These are phyloP conservation scores for Amauroascus verrucosus DNA, from an alignment of 2,329 filamentous ascomycete genomes.

Conservation along the genomic window DNA sequence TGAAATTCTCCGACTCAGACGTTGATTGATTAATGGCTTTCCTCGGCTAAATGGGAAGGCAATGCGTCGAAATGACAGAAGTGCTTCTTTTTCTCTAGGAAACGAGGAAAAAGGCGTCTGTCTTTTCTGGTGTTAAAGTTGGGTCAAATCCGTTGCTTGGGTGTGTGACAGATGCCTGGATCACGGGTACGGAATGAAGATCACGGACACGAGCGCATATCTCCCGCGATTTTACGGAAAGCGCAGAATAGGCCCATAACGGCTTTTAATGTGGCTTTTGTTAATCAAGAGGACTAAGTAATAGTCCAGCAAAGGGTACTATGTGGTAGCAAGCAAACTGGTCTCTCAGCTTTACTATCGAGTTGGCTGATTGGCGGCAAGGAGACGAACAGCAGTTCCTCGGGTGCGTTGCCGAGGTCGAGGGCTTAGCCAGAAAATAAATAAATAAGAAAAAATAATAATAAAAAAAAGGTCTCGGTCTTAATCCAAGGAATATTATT, in stretches of 20 bases:
- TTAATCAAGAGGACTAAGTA: not conserved
- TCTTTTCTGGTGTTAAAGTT: too few relatives aligned
- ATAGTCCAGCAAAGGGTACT: too few relatives aligned
- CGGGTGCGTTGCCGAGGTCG: slow-evolving; percentile 27
- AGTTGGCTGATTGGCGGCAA: slow-evolving; percentile 43
- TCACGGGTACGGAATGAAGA: not conserved
- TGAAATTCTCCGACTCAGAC: not conserved
- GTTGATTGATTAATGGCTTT: not conserved
- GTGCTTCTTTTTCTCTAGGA: too few relatives aligned
- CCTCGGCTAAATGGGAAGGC: not conserved
- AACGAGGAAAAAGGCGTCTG: too few relatives aligned
- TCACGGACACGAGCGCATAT: not conserved
- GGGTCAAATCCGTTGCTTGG: not conserved
- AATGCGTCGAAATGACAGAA: too few relatives aligned
- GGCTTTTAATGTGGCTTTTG: not conserved
- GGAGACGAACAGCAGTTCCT: slow-evolving; percentile 49
- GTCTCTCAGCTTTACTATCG: too few relatives aligned
- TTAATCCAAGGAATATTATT: too few relatives aligned
- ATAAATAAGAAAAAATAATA: not conserved
- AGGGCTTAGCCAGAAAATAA: not conserved
- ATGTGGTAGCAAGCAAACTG: too few relatives aligned
- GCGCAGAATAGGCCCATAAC: not conserved
- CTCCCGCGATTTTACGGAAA: not conserved
- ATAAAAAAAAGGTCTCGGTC: too few relatives aligned
- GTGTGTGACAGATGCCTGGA: not conserved